Evolutionary conservation across 768 basidiomycete genomes (phyloP).

Genomic region (Sutorius australiensis): DNA sequence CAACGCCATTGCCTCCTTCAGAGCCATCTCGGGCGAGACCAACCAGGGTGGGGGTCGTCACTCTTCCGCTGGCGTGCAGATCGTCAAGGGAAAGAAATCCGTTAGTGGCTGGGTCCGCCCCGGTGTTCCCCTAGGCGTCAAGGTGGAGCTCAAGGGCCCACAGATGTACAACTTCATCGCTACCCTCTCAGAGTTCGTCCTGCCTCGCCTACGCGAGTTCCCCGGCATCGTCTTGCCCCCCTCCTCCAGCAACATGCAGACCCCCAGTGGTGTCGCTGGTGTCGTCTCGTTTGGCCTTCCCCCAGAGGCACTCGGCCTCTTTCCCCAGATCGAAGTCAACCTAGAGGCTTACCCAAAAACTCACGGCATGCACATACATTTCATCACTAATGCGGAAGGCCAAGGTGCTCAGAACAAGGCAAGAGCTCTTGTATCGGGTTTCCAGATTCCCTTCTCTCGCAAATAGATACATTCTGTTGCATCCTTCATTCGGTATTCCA

Average conservation of each 20-base stretch:
- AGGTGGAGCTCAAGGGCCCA: slow-evolving; percentile 86
- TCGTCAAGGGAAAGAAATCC: slow-evolving; percentile 65
- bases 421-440: slow-evolving; percentile 82
- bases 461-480: slow-evolving; percentile 20
- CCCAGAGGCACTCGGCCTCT: slow-evolving; percentile 79
- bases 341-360: slow-evolving; percentile 81
- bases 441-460: slow-evolving; percentile 84
- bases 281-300: slow-evolving; percentile 88
- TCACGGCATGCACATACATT: slow-evolving; percentile 92
- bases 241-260: slow-evolving; percentile 61
- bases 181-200: slow-evolving; percentile 86
- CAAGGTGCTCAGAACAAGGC: slow-evolving; percentile 89
- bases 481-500: neutral
- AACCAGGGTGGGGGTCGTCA: slow-evolving; percentile 67
- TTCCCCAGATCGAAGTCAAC: slow-evolving; percentile 96
- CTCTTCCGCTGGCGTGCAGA: slow-evolving; percentile 70
- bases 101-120: slow-evolving; percentile 82
- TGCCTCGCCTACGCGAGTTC: slow-evolving; percentile 93
- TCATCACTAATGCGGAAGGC: slow-evolving; percentile 84
- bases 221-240: slow-evolving; percentile 78
- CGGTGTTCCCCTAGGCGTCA: slow-evolving; percentile 78
- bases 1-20: slow-evolving; percentile 82
- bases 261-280: slow-evolving; percentile 76
- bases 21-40: slow-evolving; percentile 84
- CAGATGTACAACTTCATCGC: slow-evolving; percentile 95